Evolutionary conservation across 768 basidiomycete species (phyloP).

Genomic region (Gymnopilus junonius): DNA sequence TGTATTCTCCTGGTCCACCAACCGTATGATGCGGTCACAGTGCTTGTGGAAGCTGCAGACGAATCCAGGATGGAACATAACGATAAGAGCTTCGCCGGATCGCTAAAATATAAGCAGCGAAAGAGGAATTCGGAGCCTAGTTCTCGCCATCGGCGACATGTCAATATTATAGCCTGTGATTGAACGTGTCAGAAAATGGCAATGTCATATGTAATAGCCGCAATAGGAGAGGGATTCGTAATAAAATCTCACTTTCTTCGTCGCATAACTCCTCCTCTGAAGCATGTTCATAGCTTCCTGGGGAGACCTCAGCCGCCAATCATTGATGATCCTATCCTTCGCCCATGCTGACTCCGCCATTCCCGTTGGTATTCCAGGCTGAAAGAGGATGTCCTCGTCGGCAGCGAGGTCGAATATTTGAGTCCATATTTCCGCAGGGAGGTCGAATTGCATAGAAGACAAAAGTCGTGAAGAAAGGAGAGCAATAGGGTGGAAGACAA

Average conservation of each 20-base stretch:
- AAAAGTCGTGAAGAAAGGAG: neutral
- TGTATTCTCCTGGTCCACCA: conserved; percentile 82
- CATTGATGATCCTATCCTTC: conserved; percentile 42
- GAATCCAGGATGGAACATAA: conserved; percentile 58
- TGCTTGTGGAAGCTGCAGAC: conserved; percentile 37
- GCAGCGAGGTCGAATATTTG: conserved; percentile 74
- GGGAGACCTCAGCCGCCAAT: conserved; percentile 66
- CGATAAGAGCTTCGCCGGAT: conserved; percentile 55
- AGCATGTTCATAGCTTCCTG: conserved; percentile 59
- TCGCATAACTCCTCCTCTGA: conserved; percentile 64
- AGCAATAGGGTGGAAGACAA: neutral
- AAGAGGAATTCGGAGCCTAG: conserved; percentile 71
- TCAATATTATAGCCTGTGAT: conserved; percentile 66
- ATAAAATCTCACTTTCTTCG: conserved; percentile 61
- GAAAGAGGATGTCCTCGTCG: conserved; percentile 72
- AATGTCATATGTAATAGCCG: neutral
- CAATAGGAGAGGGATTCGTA: neutral
- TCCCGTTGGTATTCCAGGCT: conserved; percentile 60
- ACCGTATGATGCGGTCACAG: conserved; percentile 53
- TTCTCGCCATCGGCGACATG: conserved; percentile 66
- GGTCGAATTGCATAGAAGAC: conserved; percentile 26
- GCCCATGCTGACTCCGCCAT: conserved; percentile 73
- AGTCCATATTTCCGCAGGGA: conserved; percentile 74
- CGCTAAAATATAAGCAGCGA: conserved; percentile 69
- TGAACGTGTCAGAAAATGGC: neutral